Evolutionary conservation across 805 yeast species (phyloP).

Genomic region (Tetrapisispora arboricola): DNA sequence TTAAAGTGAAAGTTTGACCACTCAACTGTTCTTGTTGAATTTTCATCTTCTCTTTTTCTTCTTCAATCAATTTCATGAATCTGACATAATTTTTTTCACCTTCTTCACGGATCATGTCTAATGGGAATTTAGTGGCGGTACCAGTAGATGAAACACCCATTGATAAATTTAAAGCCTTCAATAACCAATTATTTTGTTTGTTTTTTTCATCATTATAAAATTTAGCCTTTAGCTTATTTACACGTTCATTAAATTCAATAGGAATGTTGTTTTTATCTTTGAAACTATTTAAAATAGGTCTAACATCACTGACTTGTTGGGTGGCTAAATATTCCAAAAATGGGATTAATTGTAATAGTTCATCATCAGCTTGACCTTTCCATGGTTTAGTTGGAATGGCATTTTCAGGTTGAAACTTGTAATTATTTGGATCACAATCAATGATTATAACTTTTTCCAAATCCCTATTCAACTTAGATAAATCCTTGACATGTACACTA

Average conservation of each 20-base stretch:
- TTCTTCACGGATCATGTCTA: conserved; percentile 82
- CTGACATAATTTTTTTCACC: conserved; percentile 83
- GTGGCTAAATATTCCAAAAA: conserved; percentile 91
- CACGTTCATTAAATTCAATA: conserved; percentile 74
- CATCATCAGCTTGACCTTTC: conserved; percentile 80
- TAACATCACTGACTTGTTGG: conserved; percentile 73
- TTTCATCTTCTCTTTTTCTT: conserved; percentile 55
- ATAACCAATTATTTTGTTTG: conserved; percentile 41
- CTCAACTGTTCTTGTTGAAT: conserved; percentile 74
- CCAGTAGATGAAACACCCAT: conserved; percentile 12
- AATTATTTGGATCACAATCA: conserved; percentile 66
- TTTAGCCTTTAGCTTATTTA: conserved; percentile 58
- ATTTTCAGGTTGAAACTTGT: conserved; percentile 83
- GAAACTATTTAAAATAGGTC: conserved; percentile 75
- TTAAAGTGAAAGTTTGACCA: conserved; percentile 72
- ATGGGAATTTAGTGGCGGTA: conserved; percentile 43
- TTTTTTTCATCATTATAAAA: conserved; percentile 47
- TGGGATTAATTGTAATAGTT: conserved; percentile 72
- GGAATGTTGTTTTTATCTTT: conserved; percentile 56
- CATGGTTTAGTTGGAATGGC: conserved; percentile 79
- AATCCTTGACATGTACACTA: conserved; percentile 83
- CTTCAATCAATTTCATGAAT: conserved; percentile 73
- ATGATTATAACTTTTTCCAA: conserved; percentile 66
- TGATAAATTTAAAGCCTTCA: conserved; percentile 50
- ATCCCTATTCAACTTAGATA: conserved; percentile 85